phyloP scores from a whole-genome alignment of 192 early-diverging fungal genomes.

The Entomortierella beljakovae region DNA sequence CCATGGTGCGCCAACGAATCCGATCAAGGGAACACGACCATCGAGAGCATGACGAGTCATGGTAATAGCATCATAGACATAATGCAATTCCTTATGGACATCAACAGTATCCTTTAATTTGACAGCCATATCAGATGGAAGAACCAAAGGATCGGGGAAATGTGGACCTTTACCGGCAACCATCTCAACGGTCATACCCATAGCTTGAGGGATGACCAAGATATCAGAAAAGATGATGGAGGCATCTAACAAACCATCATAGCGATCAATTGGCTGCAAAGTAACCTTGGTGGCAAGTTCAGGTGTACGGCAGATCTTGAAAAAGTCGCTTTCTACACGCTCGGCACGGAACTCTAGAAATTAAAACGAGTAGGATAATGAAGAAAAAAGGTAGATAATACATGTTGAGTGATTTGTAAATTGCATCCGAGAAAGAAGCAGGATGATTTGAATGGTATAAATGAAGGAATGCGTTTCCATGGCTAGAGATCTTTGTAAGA shows the following conservation, averaged over 20 bases:
- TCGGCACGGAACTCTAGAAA: constrained; percentile 86
- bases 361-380: not conserved
- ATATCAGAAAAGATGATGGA: constrained; percentile 99
- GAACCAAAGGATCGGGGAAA: constrained; percentile 85
- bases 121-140: constrained; percentile 73
- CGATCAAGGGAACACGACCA: constrained; percentile 92
- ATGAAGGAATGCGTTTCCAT: no score
- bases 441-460: no score
- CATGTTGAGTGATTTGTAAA: not conserved
- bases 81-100: constrained; percentile 81
- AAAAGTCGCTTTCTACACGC: constrained; percentile 91
- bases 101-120: constrained; percentile 73
- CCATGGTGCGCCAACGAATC: constrained; percentile 98
- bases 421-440: no score
- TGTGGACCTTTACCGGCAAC: constrained; percentile 89
- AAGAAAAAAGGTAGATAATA: not conserved
- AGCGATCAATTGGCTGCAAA: constrained; percentile 96
- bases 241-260: constrained; percentile 89
- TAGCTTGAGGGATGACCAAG: constrained; percentile 95
- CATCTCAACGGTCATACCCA: constrained; percentile 97
- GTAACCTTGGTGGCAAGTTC: constrained; percentile 95
- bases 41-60: constrained; percentile 87
- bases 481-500: no score
- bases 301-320: constrained; percentile 93
- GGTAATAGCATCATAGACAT: constrained; percentile 95